Percentiles rank a stretch among this genome's conserved stretches.
These are phyloP conservation scores for Colletotrichum sp. DNA, from an alignment of 2,329 filamentous ascomycete species.

Conservation along the genomic window DNA sequence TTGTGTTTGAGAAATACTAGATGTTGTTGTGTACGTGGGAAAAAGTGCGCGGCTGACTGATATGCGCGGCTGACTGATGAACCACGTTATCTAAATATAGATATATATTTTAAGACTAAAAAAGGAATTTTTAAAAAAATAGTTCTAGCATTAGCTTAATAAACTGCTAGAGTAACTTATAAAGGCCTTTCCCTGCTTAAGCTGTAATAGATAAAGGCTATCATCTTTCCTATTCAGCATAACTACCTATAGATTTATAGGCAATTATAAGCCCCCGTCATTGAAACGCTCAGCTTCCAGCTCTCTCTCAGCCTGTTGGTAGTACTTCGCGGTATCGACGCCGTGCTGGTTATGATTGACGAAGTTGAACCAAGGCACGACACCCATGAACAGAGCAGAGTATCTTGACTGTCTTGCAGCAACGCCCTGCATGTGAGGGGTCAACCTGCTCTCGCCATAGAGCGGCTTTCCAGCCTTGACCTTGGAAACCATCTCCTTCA, in stretches of 20 bases:
- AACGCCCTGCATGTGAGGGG: slow-evolving; percentile 91
- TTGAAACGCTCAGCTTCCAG: slow-evolving; percentile 72
- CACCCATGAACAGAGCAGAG: slow-evolving; percentile 80
- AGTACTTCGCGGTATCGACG: slow-evolving; percentile 98
- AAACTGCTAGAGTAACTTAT: too few species aligned
- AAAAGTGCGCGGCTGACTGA: too few species aligned
- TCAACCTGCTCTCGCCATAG: slow-evolving; percentile 80
- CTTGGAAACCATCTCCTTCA: slow-evolving; percentile 96
- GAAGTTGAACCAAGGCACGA: slow-evolving; percentile 97
- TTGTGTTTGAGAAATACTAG: too few species aligned
- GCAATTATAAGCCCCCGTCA: neutral
- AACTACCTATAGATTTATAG: neutral
- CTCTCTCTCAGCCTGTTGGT: slow-evolving; percentile 91
- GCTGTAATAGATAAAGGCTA: neutral
- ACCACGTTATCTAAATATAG: neutral
- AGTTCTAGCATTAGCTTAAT: too few species aligned
- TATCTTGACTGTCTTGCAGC: slow-evolving; percentile 93
- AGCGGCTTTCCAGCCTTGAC: slow-evolving; percentile 91
- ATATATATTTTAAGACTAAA: too few species aligned
- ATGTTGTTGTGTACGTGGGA: too few species aligned
- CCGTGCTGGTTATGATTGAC: slow-evolving; percentile 97
- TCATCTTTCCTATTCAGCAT: neutral
- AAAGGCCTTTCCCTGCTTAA: neutral
- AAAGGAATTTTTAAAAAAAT: too few species aligned
- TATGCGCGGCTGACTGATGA: too few species aligned